A percentile compares a stretch with the other conserved stretches of the same genome.
These are phyloP conservation scores for Saksenaea vasiformis DNA, from an alignment of 371 early-diverging fungal genomes.

Conservation along the genomic window DNA sequence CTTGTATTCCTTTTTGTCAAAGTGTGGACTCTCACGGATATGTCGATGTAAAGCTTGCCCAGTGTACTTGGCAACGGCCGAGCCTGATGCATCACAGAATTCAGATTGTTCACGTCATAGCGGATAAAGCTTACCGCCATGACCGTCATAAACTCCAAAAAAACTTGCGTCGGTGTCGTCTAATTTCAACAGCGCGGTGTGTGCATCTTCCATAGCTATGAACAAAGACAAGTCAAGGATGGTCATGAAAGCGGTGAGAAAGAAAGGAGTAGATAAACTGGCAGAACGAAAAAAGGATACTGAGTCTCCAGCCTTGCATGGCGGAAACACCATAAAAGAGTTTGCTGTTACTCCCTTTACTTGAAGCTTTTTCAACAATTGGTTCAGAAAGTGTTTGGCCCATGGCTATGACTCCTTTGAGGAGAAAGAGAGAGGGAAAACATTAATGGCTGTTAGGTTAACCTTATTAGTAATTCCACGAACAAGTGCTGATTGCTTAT, in stretches of 20 bases:
- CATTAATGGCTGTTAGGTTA: neutral
- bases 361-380: constrained; percentile 84
- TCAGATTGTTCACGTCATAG: neutral
- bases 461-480: neutral
- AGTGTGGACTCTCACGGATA: constrained; percentile 66
- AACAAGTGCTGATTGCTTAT: constrained; percentile 4
- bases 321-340: constrained; percentile 85
- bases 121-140: constrained; percentile 74
- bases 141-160: constrained; percentile 97
- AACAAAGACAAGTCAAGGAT: neutral
- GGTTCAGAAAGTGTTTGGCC: constrained; percentile 98
- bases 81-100: constrained; percentile 47
- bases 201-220: constrained; percentile 97
- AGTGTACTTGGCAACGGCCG: constrained; percentile 85
- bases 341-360: constrained; percentile 69
- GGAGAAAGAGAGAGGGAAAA: neutral
- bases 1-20: constrained; percentile 66
- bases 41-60: constrained; percentile 78
- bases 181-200: constrained; percentile 84
- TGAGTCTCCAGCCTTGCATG: constrained; percentile 99
- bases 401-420: constrained; percentile 53
- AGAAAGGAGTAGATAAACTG: neutral
- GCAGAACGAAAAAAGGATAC: constrained; percentile 51
- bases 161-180: constrained; percentile 65
- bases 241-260: neutral